A percentile compares a stretch with the other conserved stretches of the same genome.
Evolutionary conservation across 1,139 yeast genomes (phyloP).

Genomic region (Hemisphaericaspora subhashii): DNA sequence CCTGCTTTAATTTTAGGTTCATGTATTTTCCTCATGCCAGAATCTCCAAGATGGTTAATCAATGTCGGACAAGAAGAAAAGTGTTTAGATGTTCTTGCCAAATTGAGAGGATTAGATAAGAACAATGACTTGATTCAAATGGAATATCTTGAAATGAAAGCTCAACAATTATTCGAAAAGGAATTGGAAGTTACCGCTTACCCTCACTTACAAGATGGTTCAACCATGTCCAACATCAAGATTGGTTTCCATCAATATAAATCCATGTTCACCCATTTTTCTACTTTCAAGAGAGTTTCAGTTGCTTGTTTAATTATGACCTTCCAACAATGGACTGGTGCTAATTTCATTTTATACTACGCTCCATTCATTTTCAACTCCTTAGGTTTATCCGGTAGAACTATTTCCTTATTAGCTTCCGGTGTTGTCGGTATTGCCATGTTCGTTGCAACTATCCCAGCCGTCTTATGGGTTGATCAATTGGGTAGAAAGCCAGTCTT

Average conservation of each 20-base stretch:
- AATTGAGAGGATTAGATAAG: conserved; percentile 14
- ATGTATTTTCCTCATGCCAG: conserved; percentile 21
- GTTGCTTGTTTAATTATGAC: conserved; percentile 65
- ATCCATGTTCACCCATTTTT: conserved; percentile 17
- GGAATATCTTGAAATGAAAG: conserved; percentile 21
- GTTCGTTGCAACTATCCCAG: conserved; percentile 29
- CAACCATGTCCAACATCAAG: conserved; percentile 10
- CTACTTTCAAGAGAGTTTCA: conserved; percentile 42
- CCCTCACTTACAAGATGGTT: conserved; percentile 15
- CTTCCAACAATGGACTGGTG: conserved; percentile 71
- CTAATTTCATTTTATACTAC: conserved; percentile 71
- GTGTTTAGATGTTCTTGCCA: conserved; percentile 23
- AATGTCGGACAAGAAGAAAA: conserved; percentile 19
- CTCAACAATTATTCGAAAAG: conserved; percentile 20
- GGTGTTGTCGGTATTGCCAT: conserved; percentile 57
- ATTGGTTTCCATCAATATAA: conserved; percentile 16
- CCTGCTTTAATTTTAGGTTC: conserved; percentile 23
- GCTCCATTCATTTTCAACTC: conserved; percentile 36
- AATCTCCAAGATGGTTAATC: conserved; percentile 26
- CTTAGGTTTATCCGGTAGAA: conserved; percentile 18
- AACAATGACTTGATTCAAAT: conserved; percentile 17
- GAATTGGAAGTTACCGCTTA: conserved; percentile 12
- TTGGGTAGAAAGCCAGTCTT: conserved; percentile 17
- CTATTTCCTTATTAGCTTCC: conserved; percentile 33
- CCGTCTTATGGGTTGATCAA: conserved; percentile 29